Evolutionary conservation across 1,139 yeast species (phyloP).

Genomic region (Candida sanyaensis): DNA sequence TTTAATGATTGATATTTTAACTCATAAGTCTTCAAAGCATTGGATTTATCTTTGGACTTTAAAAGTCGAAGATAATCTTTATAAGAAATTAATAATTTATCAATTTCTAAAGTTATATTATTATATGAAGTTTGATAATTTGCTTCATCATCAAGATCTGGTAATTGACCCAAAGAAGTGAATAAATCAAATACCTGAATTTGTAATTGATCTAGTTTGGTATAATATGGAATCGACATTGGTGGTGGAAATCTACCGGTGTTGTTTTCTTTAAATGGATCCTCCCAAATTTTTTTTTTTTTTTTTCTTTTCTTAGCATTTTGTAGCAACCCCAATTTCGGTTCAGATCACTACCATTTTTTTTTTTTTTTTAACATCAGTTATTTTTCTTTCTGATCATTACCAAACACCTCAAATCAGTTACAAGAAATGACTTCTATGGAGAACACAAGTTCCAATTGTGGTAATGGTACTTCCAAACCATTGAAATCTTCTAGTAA

Average conservation of each 20-base stretch:
- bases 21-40: constrained; percentile 19
- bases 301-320: background rate
- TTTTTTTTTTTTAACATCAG: background rate
- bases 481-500: background rate
- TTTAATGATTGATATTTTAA: constrained; percentile 25
- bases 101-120: constrained; percentile 3
- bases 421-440: background rate
- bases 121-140: background rate
- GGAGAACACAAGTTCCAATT: background rate
- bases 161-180: constrained; percentile 9
- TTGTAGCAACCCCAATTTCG: background rate
- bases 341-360: background rate
- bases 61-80: constrained; percentile 24
- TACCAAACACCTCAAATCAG: background rate
- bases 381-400: background rate
- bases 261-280: background rate
- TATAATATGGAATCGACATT: constrained; percentile 6
- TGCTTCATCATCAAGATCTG: constrained; percentile 6
- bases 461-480: background rate
- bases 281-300: background rate
- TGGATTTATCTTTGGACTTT: constrained; percentile 12
- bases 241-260: background rate
- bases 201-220: constrained; percentile 19
- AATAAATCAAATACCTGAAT: constrained; percentile 14
- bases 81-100: constrained; percentile 16